A percentile compares a stretch with the other conserved stretches of the same genome.
These are phyloP conservation scores for Salix dunnii DNA, from an alignment of 345 rosid species.

Conservation along the genomic window DNA sequence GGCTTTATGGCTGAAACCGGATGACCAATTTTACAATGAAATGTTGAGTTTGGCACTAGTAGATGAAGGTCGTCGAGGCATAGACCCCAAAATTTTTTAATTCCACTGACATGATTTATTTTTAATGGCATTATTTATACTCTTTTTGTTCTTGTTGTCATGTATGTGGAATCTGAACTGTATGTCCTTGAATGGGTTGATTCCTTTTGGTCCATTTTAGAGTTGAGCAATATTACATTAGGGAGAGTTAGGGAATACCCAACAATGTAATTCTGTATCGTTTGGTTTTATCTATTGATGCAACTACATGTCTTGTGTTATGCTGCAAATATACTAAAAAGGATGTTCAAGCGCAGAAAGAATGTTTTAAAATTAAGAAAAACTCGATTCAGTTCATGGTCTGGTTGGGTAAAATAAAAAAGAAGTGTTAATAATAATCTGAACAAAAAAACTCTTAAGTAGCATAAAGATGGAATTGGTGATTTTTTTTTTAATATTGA, in stretches of 20 bases:
- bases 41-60: constrained; percentile 75
- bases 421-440: no score
- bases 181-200: background rate
- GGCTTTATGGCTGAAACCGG: constrained; percentile 80
- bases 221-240: background rate
- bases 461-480: no score
- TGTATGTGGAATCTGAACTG: constrained; percentile 2
- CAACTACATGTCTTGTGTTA: background rate
- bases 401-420: no score
- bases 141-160: background rate
- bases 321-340: no score
- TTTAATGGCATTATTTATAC: background rate
- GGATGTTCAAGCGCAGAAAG: background rate
- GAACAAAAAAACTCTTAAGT: no score
- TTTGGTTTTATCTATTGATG: background rate
- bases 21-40: constrained; percentile 82
- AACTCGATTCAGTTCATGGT: no score
- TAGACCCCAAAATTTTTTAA: constrained; percentile 53
- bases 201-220: background rate
- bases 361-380: no score
- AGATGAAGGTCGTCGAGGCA: constrained; percentile 63
- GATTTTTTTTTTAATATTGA: no score
- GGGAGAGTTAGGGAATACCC: background rate
- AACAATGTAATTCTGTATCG: background rate
- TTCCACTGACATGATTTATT: constrained; percentile 26